These are phyloP conservation scores for Cladobotryum protrusum DNA, from an alignment of 2,329 filamentous ascomycete species.

Conservation along the genomic window DNA sequence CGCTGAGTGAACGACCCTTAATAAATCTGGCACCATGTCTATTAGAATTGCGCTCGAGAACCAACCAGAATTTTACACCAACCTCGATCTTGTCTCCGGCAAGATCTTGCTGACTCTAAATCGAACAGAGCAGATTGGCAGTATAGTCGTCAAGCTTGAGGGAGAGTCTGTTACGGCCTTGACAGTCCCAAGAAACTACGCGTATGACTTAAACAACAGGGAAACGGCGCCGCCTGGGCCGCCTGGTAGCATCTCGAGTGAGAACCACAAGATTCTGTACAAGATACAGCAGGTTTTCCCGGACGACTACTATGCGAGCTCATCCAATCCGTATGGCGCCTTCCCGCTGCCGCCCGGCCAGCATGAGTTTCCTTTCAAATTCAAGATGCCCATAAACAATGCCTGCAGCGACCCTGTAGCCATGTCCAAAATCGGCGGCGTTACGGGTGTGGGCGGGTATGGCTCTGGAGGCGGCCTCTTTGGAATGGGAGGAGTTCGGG, in stretches of 20 bases:
- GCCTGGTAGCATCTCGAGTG: constrained; percentile 41
- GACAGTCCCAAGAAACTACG: constrained; percentile 41
- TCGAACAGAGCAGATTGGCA: constrained; percentile 63
- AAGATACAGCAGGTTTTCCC: constrained; percentile 68
- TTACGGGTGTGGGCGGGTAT: constrained; percentile 49
- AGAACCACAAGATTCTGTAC: constrained; percentile 71
- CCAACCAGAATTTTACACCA: constrained; percentile 68
- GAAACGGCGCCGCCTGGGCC: constrained; percentile 24
- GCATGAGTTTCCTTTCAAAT: constrained; percentile 71
- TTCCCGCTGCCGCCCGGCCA: constrained; percentile 61
- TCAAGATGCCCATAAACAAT: constrained; percentile 75
- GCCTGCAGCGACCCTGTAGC: constrained; percentile 52
- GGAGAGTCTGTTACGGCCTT: constrained; percentile 69
- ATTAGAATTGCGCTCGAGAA: constrained; percentile 61
- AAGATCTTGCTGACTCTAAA: constrained; percentile 50
- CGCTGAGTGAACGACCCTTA: too few relatives aligned
- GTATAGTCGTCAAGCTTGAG: constrained; percentile 76
- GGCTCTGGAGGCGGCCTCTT: constrained; percentile 39
- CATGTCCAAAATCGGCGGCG: constrained; percentile 48
- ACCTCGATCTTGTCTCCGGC: constrained; percentile 67
- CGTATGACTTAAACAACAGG: constrained; percentile 33
- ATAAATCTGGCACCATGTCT: constrained; percentile 42
- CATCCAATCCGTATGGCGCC: constrained; percentile 37
- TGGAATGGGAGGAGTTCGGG: constrained; percentile 47
- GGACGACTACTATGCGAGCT: constrained; percentile 39